These are phyloP conservation scores for Flagelloscypha sp. DNA, from an alignment of 768 basidiomycete species.

Conservation along the genomic window DNA sequence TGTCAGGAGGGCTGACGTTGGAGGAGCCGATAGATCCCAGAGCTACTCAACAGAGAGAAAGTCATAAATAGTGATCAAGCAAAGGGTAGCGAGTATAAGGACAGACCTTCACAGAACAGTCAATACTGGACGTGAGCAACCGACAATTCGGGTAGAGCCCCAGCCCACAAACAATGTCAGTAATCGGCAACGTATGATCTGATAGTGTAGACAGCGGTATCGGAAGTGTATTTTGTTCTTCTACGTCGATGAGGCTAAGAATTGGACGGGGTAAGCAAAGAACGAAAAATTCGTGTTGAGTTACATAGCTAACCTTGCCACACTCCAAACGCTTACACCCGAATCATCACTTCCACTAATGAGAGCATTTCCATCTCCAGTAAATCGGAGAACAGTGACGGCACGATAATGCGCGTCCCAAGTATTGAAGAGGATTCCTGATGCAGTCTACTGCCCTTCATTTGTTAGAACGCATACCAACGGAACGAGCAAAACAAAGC, in stretches of 20 bases:
- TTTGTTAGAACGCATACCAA: conserved; percentile 4
- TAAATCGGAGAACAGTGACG: conserved; percentile 77
- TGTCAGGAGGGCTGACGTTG: conserved; percentile 65
- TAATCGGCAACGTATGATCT: conserved; percentile 89
- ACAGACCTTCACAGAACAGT: conserved; percentile 85
- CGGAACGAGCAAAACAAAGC: conserved; percentile 5
- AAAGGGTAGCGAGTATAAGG: conserved; percentile 3
- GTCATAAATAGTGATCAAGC: conserved; percentile 9
- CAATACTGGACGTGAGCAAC: conserved; percentile 72
- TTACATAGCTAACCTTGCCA: conserved; percentile 58
- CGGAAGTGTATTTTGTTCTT: conserved; percentile 64
- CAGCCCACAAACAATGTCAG: conserved; percentile 71
- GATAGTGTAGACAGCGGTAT: conserved; percentile 72
- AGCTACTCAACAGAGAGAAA: conserved; percentile 35
- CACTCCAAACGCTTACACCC: conserved; percentile 80
- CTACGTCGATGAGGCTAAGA: conserved; percentile 66
- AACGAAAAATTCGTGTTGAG: conserved; percentile 9
- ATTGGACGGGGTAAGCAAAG: conserved; percentile 4
- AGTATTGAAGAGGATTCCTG: conserved; percentile 86
- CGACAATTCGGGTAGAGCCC: conserved; percentile 74
- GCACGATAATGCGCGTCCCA: conserved; percentile 97
- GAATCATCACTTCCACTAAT: conserved; percentile 90
- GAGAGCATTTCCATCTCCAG: conserved; percentile 70
- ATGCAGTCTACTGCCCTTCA: conserved; percentile 72
- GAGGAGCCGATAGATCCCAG: conserved; percentile 77